Conservation (phyloP, 352 stramenopile species). For the Phytophthora sp. region DNA sequence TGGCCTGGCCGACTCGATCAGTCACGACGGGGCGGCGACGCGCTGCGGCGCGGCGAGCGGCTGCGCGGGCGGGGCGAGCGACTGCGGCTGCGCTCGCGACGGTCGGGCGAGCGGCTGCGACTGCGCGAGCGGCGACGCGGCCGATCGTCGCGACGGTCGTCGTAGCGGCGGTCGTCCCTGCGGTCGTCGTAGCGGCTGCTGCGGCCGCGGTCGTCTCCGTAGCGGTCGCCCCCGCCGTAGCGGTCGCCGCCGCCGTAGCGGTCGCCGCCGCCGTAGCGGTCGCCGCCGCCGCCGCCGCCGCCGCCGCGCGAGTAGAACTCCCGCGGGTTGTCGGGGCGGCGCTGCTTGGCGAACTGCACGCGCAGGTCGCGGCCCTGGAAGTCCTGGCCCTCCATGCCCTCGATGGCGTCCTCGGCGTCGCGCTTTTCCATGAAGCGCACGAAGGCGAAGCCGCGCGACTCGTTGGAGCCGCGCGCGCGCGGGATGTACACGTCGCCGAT, state of each 20-base stretch:
- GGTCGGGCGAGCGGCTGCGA: slow-evolving; percentile 52
- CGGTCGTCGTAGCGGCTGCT: slow-evolving; percentile 45
- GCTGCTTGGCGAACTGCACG: slow-evolving; percentile 83
- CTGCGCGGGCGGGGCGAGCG: slow-evolving; percentile 49
- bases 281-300: slow-evolving; percentile 34
- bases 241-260: slow-evolving; percentile 25
- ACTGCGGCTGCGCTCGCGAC: slow-evolving; percentile 34
- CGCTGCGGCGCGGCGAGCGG: slow-evolving; percentile 45
- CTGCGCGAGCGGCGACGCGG: slow-evolving; percentile 43
- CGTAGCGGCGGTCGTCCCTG: slow-evolving; percentile 36
- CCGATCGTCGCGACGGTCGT: slow-evolving; percentile 41
- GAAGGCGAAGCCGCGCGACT: slow-evolving; percentile 87
- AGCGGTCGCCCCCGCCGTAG: slow-evolving; percentile 35
- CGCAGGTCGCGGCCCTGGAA: slow-evolving; percentile 75
- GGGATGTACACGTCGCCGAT: slow-evolving; percentile 88
- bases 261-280: slow-evolving; percentile 36
- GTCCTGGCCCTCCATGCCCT: slow-evolving; percentile 72
- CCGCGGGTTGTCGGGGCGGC: slow-evolving; percentile 74
- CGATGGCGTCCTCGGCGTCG: slow-evolving; percentile 89
- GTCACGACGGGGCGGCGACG: slow-evolving; percentile 52
- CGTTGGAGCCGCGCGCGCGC: slow-evolving; percentile 71
- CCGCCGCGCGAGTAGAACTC: slow-evolving; percentile 70
- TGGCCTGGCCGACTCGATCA: slow-evolving; percentile 34
- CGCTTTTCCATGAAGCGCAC: slow-evolving; percentile 89
- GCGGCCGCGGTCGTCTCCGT: slow-evolving; percentile 32